Conservation (phyloP, 2,329 filamentous ascomycete species). For the Epichloe aotearoae region DNA sequence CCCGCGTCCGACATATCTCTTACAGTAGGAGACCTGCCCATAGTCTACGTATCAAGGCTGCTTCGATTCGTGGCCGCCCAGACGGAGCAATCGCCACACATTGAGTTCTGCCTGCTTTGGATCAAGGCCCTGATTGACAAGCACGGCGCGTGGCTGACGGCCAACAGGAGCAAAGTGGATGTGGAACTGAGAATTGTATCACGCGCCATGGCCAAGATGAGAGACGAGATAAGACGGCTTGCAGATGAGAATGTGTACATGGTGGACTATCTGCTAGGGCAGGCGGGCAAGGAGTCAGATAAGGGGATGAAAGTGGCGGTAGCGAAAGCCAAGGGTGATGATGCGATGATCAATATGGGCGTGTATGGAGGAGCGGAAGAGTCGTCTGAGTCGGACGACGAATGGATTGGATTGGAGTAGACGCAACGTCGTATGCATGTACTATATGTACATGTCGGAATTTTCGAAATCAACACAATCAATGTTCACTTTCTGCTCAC, state of each 20-base stretch:
- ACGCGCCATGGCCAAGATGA: slow-evolving; percentile 66
- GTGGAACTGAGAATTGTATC: slow-evolving; percentile 75
- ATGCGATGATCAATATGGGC: no score
- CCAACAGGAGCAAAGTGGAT: slow-evolving; percentile 66
- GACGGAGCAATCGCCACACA: slow-evolving; percentile 78
- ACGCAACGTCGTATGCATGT: no score
- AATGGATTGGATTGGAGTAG: no score
- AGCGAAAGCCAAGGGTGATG: no score
- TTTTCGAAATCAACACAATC: no score
- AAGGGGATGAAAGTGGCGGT: no score
- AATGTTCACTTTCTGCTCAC: no score
- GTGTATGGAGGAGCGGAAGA: no score
- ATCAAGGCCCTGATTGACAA: slow-evolving; percentile 69
- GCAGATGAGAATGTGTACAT: slow-evolving; percentile 83
- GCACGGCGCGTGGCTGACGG: slow-evolving; percentile 75
- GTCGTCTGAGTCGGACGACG: no score
- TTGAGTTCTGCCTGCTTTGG: slow-evolving; percentile 93
- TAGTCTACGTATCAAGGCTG: slow-evolving; percentile 73
- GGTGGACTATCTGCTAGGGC: slow-evolving; percentile 64
- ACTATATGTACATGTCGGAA: no score
- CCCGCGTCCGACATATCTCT: slow-evolving; percentile 63
- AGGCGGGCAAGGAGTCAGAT: slow-evolving; percentile 24
- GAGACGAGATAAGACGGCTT: slow-evolving; percentile 67
- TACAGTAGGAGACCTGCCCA: slow-evolving; percentile 66
- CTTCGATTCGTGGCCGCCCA: slow-evolving; percentile 80